Evolutionary conservation across 176 grass and related monocot species (phyloP), one percentile per base, ranked within the genome.

Genomic region (sorghum (Sorghum bicolor)): DNA sequence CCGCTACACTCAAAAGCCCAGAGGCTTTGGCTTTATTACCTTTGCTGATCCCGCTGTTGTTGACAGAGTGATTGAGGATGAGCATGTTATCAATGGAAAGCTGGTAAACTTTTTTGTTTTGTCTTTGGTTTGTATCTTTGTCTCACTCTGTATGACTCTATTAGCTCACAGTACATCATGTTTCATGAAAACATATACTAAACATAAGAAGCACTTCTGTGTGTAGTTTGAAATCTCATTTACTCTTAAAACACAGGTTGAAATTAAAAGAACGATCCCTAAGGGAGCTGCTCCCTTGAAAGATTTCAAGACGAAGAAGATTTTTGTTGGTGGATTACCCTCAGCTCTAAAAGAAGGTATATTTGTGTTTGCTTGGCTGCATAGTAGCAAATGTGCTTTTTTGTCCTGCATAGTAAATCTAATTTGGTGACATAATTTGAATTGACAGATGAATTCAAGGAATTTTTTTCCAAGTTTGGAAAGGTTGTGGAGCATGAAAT

Each of bases 21-120:
- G 94, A 86, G 94, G 94, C 64, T 97, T 97, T 90, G 94, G 94
- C 29, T 97, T 97, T 88, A 90, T 97, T 85, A 97, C 94, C 37
- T 97, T 81, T 63, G 71, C 74, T 61, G 87, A 97, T 81, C 86
- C 94, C 43, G 38, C 89, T 72, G 80, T 97, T 84, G 94, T 97
- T 78, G 94, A 97, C 66, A 82, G 53, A 67, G 94, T 97, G 44
- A 97, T 97, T 62, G 87, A 94, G 66, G 91, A 97, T 8, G 78
- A 77, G 26, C 94, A 97, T 84, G 78, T 91, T 73, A 88, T 97
- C 30, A 91, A 92, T 88, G 94, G 87, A 76, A 97, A 97, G 78
- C 79, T 81, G 74, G 94, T 93, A 85, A 22, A 66, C 2, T 48
- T 16, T 37, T 70, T 40, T 6, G 14, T 80, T 63, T 15, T 50